Percentiles rank a stretch among this genome's conserved stretches.
These are phyloP conservation scores for Microascus cirrosus DNA, from an alignment of 2,329 filamentous ascomycete species.

Conservation along the genomic window DNA sequence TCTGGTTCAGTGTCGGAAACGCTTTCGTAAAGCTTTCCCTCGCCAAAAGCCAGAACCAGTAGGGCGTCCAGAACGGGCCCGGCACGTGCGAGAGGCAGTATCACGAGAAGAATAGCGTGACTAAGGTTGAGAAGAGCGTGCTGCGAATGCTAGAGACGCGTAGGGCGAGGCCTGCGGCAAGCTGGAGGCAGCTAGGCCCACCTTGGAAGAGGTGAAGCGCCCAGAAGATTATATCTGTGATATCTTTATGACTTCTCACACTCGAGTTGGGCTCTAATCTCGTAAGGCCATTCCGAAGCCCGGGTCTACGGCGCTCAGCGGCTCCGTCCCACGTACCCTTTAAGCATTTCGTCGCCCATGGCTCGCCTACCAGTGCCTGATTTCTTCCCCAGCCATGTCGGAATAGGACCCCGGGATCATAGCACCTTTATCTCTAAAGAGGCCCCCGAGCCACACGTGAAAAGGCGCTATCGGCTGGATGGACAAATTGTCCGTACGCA, in stretches of 20 bases:
- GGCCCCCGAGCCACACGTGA: no score
- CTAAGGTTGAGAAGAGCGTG: background rate
- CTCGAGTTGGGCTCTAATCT: no score
- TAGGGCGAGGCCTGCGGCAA: background rate
- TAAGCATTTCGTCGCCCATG: no score
- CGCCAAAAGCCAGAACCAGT: constrained; percentile 13
- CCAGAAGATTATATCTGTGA: background rate
- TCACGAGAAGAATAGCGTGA: constrained; percentile 10
- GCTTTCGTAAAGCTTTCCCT: background rate
- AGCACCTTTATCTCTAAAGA: no score
- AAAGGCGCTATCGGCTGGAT: no score
- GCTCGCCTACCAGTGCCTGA: no score
- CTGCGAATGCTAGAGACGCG: background rate
- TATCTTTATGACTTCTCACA: background rate
- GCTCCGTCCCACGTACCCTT: no score
- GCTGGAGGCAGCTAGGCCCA: background rate
- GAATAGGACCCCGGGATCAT: no score
- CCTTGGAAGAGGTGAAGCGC: background rate
- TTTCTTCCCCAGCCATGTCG: no score
- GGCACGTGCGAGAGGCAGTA: constrained; percentile 21
- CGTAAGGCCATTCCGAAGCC: no score
- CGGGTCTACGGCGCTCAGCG: no score
- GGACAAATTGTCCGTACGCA: no score
- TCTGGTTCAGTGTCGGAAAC: background rate
- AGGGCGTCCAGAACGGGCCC: constrained; percentile 18